Evolutionary conservation across 352 stramenopile species (phyloP), one percentile per base, ranked within the genome.

Genomic region (Phytophthora uliginosa): DNA sequence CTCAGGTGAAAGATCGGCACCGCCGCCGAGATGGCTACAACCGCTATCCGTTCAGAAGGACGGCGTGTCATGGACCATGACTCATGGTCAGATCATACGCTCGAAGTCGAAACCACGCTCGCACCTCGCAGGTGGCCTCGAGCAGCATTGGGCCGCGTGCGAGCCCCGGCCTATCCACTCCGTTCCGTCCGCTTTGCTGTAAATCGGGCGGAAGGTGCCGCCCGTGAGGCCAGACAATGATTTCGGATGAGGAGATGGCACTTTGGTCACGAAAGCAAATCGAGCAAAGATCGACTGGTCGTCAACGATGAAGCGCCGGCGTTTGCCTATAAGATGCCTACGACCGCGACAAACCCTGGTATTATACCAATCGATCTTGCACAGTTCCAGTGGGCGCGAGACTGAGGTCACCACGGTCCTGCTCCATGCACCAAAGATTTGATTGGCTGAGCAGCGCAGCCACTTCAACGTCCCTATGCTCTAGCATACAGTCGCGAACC

Each of bases 171-270:
- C 71, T 72, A 72, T 72, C 71, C 56, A 78, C 26, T 45, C 7
- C 20, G 34, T 66, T 75, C 60, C 48, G 51, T 28, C 38, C 8
- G 48, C 31, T 52, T 68, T 71, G 65, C 40, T 63, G 66, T 61
- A 56, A 62, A 56, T 62, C 34, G 38, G 45, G 26, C 13, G 34
- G 56, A 76, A 68, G 55, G 48, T 28, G 18, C 66, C 40, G 48
- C 51, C 50, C 48, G 59, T 78, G 56, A 60, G 71, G 65, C 66
- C 71, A 76, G 72, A 70, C 34, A 70, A 54, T 66, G 59, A 28
- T 66, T 66, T 71, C 54, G 59, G 59, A 74, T 52, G 56, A 52
- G 31, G 63, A 3, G 42, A 66, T 34, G 34, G 31, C 47, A 26
- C 17, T 34, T 63, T 42, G 53, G 20, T 54, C 31, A 13, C 66